These are phyloP conservation scores for Melaleuca quinquenervia DNA, from an alignment of 345 rosid species.

Conservation along the genomic window DNA sequence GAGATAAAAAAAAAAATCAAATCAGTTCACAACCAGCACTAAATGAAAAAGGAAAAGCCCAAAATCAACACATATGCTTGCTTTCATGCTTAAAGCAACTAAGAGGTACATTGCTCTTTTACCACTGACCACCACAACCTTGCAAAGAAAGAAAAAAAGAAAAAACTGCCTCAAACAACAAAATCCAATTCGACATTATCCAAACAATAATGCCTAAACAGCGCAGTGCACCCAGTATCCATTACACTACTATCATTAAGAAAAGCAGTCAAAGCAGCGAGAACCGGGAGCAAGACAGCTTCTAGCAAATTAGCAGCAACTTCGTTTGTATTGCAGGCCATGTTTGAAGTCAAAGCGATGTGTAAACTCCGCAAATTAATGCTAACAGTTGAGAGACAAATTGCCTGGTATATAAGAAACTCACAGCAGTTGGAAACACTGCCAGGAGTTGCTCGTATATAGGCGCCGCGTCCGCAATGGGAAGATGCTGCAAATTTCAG, in stretches of 20 bases:
- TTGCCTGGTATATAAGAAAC: constrained; percentile 1
- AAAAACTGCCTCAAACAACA: not conserved
- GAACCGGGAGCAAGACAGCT: not conserved
- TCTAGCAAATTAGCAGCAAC: not conserved
- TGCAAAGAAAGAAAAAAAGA: not conserved
- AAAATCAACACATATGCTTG: not conserved
- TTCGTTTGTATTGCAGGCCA: not conserved
- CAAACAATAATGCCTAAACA: not conserved
- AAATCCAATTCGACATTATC: not conserved
- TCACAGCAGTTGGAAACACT: constrained; percentile 82
- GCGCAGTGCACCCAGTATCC: not conserved
- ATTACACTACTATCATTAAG: not conserved
- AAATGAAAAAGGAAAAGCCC: not conserved
- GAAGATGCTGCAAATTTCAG: constrained; percentile 40
- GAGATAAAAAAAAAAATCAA: not conserved
- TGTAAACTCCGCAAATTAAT: not conserved
- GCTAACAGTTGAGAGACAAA: not conserved
- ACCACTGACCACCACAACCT: not conserved
- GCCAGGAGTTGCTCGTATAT: constrained; percentile 78
- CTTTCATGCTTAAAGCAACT: not conserved
- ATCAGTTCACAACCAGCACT: not conserved
- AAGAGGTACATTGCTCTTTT: not conserved
- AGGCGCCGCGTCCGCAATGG: constrained; percentile 66
- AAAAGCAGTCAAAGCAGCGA: not conserved
- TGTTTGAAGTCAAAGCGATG: not conserved